These are phyloP conservation scores for Monilinia laxa DNA, from an alignment of 2,329 filamentous ascomycete genomes.

Conservation along the genomic window DNA sequence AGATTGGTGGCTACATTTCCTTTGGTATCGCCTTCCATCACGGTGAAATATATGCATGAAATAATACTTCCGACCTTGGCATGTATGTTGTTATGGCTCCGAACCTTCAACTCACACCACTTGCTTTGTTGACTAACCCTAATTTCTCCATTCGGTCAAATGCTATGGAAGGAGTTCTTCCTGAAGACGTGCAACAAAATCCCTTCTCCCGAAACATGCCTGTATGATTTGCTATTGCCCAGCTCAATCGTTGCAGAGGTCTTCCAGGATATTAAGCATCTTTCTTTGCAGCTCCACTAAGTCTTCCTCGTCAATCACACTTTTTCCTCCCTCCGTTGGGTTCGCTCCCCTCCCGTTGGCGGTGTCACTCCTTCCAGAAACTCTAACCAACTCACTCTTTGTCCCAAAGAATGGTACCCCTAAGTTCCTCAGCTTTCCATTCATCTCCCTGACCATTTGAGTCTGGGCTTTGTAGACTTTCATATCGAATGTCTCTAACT, in stretches of 20 bases:
- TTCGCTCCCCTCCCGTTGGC: slow-evolving; percentile 18
- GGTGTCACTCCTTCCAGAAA: slow-evolving; percentile 36
- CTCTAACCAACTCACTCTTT: slow-evolving; percentile 44
- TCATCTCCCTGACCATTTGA: slow-evolving; percentile 60
- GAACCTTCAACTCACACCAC: background rate
- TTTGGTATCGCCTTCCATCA: slow-evolving; percentile 18
- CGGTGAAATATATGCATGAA: slow-evolving; percentile 20
- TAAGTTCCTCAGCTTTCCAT: slow-evolving; percentile 53
- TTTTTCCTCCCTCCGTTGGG: slow-evolving; percentile 30
- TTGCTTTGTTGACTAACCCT: background rate
- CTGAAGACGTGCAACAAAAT: slow-evolving; percentile 25
- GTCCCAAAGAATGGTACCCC: slow-evolving; percentile 63
- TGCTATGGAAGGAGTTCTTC: slow-evolving; percentile 22
- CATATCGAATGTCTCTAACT: slow-evolving; percentile 57
- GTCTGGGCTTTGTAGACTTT: slow-evolving; percentile 61
- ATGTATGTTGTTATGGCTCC: slow-evolving; percentile 8
- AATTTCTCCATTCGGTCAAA: slow-evolving; percentile 19
- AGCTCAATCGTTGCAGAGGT: slow-evolving; percentile 45
- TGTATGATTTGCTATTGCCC: background rate
- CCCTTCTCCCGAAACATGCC: slow-evolving; percentile 11
- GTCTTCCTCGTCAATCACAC: slow-evolving; percentile 44
- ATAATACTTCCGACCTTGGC: slow-evolving; percentile 13
- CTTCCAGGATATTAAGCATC: slow-evolving; percentile 52
- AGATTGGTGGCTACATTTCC: slow-evolving; percentile 4
- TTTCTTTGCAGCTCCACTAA: slow-evolving; percentile 47